A percentile compares a stretch with the other conserved stretches of the same genome.
These are phyloP conservation scores for Paramecium primaurelia DNA, from an alignment of 73 alveolate genomes.

Conservation along the genomic window DNA sequence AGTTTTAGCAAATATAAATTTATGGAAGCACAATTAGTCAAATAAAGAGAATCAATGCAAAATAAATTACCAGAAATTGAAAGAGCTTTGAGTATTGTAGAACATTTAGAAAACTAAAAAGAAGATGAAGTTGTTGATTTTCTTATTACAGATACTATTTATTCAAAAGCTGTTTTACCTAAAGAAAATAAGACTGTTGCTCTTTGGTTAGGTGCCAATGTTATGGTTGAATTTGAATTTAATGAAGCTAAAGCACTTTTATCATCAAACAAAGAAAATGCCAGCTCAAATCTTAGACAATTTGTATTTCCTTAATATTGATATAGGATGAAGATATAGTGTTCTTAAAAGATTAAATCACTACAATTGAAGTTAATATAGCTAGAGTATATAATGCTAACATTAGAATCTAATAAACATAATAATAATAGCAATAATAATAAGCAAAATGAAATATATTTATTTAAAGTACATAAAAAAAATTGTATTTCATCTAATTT, in stretches of 20 bases:
- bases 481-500: not conserved
- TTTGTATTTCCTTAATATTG: conserved; percentile 49
- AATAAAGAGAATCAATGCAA: conserved; percentile 79
- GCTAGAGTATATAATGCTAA: conserved; percentile 90
- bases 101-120: conserved; percentile 66
- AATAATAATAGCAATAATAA: not conserved
- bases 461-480: not conserved
- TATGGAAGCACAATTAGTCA: conserved; percentile 89
- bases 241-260: conserved; percentile 84
- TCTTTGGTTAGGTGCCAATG: conserved; percentile 96
- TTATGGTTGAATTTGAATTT: conserved; percentile 87
- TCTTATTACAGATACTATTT: conserved; percentile 85
- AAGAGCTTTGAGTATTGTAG: conserved; percentile 82
- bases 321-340: conserved; percentile 76
- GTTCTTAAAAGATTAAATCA: conserved; percentile 88
- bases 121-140: conserved; percentile 76
- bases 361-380: conserved; percentile 89
- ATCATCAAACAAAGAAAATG: conserved; percentile 77
- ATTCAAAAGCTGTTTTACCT: conserved; percentile 89
- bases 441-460: not conserved
- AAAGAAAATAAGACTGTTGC: conserved; percentile 81
- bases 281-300: conserved; percentile 69
- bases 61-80: conserved; percentile 92
- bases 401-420: conserved; percentile 66
- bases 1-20: conserved; percentile 78